Evolutionary conservation across 139 green algal species (phyloP), one percentile per base, ranked within the genome.

Genomic region (Chlorella sp.): DNA sequence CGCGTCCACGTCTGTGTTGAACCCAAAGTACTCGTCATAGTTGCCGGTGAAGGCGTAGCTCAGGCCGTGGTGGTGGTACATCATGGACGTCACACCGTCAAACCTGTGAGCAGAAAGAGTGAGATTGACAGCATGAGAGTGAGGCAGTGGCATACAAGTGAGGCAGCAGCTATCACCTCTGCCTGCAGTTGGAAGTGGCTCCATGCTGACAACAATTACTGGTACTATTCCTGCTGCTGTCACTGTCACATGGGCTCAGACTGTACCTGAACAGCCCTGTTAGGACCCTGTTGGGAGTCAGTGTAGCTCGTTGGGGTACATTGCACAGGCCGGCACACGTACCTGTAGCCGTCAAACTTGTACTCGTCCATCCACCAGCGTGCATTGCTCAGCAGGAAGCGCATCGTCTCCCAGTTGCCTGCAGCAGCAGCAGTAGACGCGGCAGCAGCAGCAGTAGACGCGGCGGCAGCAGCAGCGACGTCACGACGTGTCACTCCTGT

Each of bases 11-110:
- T 97, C 93, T 10, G 93, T 97, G 67, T 85, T 79, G 83, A 98
- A 91, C 72, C 95, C 95, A 87, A 99, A 98, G 89, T 99, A 99
- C 75, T 85, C 80, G 36, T 77, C 64, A 59, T 85, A 85, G 72
- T 80, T 79, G 62, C 80, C 79, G 80, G 94, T 97, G 92, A 99
- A 99, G 20, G 88, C 88, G 82, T 94, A 94, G 74, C 91, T 87
- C 24, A 99, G 92, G 70, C 95, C 95, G 78, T 99, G 95, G 87
- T 99, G 95, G 77, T 96, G 91, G 91, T 98, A 97, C 95, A 99
- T 98, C 94, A 99, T 99, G 74, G 81, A 92, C 35, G 95, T 99
- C 24, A 98, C 90, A 66, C 95, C 95, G 60, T 99, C 95, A 82
- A 99, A 99, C 78, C 93, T 87, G 80, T 71, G 22, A 71, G 36